A percentile compares a stretch with the other conserved stretches of the same genome.
These are phyloP conservation scores for Stentor roeselii DNA, from an alignment of 73 alveolate genomes.

Conservation along the genomic window DNA sequence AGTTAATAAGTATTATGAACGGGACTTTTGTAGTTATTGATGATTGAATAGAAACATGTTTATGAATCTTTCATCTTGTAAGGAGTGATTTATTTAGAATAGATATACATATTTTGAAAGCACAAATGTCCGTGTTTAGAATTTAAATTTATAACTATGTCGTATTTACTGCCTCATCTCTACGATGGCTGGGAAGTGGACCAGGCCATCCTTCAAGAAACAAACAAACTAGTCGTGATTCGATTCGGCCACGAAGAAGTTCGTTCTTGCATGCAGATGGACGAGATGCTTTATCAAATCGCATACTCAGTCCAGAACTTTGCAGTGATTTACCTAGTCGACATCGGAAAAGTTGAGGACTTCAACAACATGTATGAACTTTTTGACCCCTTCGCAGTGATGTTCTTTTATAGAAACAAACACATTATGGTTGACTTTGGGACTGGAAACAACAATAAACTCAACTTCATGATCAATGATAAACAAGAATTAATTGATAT, in stretches of 20 bases:
- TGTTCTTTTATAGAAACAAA: conserved; percentile 98
- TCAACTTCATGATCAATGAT: conserved; percentile 97
- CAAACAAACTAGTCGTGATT: conserved; percentile 93
- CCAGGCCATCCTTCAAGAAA: conserved; percentile 68
- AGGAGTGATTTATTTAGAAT: too few relatives aligned
- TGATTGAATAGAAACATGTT: too few relatives aligned
- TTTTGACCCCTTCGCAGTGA: conserved; percentile 97
- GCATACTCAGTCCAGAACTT: conserved; percentile 92
- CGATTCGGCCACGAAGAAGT: conserved; percentile 98
- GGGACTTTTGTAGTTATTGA: too few relatives aligned
- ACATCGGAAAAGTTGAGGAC: conserved; percentile 97
- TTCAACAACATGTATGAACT: conserved; percentile 98
- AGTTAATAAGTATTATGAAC: too few relatives aligned
- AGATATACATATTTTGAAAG: too few relatives aligned
- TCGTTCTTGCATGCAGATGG: conserved; percentile 98
- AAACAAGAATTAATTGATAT: conserved; percentile 96
- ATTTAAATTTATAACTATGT: conserved; percentile 90
- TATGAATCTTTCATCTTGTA: too few relatives aligned
- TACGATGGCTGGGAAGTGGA: conserved; percentile 99
- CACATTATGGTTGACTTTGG: conserved; percentile 99
- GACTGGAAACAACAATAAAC: conserved; percentile 97
- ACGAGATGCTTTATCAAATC: conserved; percentile 90
- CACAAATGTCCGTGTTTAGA: too few relatives aligned
- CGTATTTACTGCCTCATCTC: conserved; percentile 98
- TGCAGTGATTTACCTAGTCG: conserved; percentile 97